Evolutionary conservation across 495 filamentous ascomycete genomes (phyloP), one percentile per base, ranked within the genome.

Genomic region (Margaritispora aquatica): DNA sequence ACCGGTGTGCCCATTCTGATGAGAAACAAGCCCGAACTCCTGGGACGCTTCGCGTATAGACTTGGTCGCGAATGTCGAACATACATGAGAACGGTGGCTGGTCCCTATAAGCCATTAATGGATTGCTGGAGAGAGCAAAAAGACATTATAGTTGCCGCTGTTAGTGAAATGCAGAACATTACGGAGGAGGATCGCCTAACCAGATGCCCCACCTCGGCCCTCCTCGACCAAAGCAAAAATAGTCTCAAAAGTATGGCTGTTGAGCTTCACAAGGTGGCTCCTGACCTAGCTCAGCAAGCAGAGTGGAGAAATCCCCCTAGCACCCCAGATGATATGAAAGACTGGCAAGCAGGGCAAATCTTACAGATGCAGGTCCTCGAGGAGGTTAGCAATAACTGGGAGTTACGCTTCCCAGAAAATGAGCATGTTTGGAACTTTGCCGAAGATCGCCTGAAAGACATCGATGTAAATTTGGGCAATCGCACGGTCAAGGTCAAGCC

Each of bases 401-500:
- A 67, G 36, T 29, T 46, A 1, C 26, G 58, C 9, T 67, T 67
- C 31, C 64, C 64, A 1, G 64, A 67, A 20, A 59, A 67, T 20
- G 64, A 67, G 41, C 58, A 57, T 46, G 58, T 67, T 13, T 67
- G 64, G 64, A 52, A 63, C 29, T 67, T 63, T 46, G 63, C 63
- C n/a, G 26, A 22, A 0, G 2, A 21, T 0, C 44, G 63, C 49
- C 0, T 65, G 20, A 22, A 44, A 10, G 19, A 17, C 2, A 54
- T 22, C 15, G 26, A 44, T 10, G 22, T 26, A 44, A 48, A 10
- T 23, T 36, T 26, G 23, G 17, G n/a, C 19, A 41, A 54, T 2
- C 11, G 26, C 15, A 31, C 26, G 2, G 46, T 59, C 26, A 3
- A 26, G 9, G 21, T 29, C 11, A 31, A 19, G 26, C 54, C 44